phyloP scores from a whole-genome alignment of 805 yeast genomes.

The Monosporozyma solicola region DNA sequence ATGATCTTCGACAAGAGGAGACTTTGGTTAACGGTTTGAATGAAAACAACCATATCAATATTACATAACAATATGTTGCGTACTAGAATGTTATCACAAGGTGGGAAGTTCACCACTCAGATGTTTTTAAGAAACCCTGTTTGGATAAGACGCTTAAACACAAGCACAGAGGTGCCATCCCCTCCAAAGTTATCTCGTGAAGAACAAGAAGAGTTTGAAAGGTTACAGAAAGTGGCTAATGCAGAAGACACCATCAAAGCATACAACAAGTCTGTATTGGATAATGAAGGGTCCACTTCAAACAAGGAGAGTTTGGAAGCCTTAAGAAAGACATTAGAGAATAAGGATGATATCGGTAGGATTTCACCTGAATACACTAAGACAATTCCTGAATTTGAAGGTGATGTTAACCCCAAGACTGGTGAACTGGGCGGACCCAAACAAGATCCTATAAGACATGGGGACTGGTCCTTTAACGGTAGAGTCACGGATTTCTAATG shows the following conservation, averaged over 20 bases:
- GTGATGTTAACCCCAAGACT: conserved; percentile 83
- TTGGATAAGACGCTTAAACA: conserved; percentile 4
- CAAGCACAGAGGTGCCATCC: conserved; percentile 18
- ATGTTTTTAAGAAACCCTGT: conserved; percentile 1
- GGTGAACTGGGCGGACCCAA: conserved; percentile 98
- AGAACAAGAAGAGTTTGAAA: conserved; percentile 72
- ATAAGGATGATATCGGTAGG: conserved; percentile 47
- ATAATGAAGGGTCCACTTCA: conserved; percentile 16
- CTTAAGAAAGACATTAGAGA: conserved; percentile 24
- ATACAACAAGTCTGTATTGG: conserved; percentile 42
- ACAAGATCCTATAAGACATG: conserved; percentile 87
- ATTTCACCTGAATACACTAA: conserved; percentile 63
- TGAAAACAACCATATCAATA: neutral
- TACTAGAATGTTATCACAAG: neutral
- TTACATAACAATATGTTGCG: neutral
- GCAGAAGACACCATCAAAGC: conserved; percentile 72
- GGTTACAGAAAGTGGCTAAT: conserved; percentile 69
- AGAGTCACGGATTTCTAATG: conserved; percentile 84
- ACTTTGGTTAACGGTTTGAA: neutral
- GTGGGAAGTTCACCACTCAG: neutral
- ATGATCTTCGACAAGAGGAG: neutral
- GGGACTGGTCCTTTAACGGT: conserved; percentile 93
- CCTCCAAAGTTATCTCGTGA: conserved; percentile 30
- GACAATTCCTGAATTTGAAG: conserved; percentile 91
- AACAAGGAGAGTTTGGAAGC: conserved; percentile 27